Percentiles rank a stretch among this genome's conserved stretches.
These are phyloP conservation scores for Hanseniaspora valbyensis DNA, from an alignment of 805 yeast species.

Conservation along the genomic window DNA sequence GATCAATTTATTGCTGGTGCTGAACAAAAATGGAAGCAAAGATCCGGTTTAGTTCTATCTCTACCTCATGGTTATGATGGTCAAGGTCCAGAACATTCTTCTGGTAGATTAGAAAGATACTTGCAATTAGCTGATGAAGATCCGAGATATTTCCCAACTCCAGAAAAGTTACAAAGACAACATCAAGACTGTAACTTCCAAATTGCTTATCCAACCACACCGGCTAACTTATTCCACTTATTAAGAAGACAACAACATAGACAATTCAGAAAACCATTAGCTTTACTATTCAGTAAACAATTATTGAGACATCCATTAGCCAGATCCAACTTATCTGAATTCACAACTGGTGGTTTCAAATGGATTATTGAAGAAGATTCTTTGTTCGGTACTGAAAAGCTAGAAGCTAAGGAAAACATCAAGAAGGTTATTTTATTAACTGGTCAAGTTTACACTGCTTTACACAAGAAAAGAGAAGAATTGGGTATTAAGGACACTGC, in stretches of 20 bases:
- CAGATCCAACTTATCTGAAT: conserved; percentile 69
- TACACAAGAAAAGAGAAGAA: conserved; percentile 77
- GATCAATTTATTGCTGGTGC: conserved; percentile 96
- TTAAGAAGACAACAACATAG: conserved; percentile 98
- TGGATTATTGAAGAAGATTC: conserved; percentile 93
- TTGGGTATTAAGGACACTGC: conserved; percentile 75
- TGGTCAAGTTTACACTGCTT: conserved; percentile 92
- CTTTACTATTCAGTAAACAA: conserved; percentile 80
- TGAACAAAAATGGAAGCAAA: conserved; percentile 97
- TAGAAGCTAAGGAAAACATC: conserved; percentile 68
- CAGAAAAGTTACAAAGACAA: conserved; percentile 83
- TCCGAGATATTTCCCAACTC: conserved; percentile 83
- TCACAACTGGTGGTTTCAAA: conserved; percentile 84
- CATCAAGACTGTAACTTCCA: conserved; percentile 99
- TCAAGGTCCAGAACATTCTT: conserved; percentile 99
- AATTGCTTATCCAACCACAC: conserved; percentile 95
- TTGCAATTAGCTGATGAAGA: conserved; percentile 93
- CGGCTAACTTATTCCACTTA: conserved; percentile 91
- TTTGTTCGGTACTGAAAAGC: conserved; percentile 50
- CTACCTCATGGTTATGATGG: conserved; percentile 99
- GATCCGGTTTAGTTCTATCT: conserved; percentile 90
- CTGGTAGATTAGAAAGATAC: conserved; percentile 95
- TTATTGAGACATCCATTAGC: conserved; percentile 97
- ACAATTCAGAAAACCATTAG: conserved; percentile 90
- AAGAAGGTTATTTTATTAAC: conserved; percentile 73